These are phyloP conservation scores for Brassica carinata DNA, from an alignment of 345 rosid genomes.

Conservation along the genomic window DNA sequence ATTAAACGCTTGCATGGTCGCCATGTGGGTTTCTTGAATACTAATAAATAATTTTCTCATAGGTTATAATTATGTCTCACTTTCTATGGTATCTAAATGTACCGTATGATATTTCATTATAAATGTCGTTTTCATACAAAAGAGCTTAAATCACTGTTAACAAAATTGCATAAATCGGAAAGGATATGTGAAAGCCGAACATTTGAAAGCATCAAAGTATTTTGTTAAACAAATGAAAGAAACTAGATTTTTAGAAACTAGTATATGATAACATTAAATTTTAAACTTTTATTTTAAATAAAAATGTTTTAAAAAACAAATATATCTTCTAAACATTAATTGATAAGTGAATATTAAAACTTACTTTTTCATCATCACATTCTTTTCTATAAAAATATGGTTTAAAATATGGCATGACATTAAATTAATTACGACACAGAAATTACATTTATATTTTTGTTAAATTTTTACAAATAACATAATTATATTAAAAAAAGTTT, in stretches of 20 bases:
- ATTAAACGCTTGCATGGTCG: constrained; percentile 2
- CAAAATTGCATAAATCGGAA: neutral
- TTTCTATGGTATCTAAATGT: neutral
- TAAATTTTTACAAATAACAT: too few species aligned
- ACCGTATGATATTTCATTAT: neutral
- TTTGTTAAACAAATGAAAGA: neutral
- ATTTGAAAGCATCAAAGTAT: neutral
- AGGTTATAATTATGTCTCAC: neutral
- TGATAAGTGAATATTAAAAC: too few species aligned
- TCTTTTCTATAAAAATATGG: too few species aligned
- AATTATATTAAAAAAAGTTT: too few species aligned
- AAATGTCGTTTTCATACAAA: constrained; percentile 21
- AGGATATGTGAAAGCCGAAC: neutral
- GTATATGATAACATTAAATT: neutral
- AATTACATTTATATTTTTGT: too few species aligned
- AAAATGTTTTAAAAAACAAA: neutral
- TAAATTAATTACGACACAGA: neutral
- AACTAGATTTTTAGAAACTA: neutral
- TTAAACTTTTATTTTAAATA: neutral
- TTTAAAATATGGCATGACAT: too few species aligned
- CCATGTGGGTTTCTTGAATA: neutral
- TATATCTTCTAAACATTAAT: neutral
- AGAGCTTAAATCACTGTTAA: neutral
- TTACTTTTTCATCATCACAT: neutral
- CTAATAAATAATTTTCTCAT: neutral